Percentiles rank a stretch among this genome's conserved stretches.
phyloP scores from a whole-genome alignment of 1,284 basidiomycete genomes.

The Agaricales sp. region DNA sequence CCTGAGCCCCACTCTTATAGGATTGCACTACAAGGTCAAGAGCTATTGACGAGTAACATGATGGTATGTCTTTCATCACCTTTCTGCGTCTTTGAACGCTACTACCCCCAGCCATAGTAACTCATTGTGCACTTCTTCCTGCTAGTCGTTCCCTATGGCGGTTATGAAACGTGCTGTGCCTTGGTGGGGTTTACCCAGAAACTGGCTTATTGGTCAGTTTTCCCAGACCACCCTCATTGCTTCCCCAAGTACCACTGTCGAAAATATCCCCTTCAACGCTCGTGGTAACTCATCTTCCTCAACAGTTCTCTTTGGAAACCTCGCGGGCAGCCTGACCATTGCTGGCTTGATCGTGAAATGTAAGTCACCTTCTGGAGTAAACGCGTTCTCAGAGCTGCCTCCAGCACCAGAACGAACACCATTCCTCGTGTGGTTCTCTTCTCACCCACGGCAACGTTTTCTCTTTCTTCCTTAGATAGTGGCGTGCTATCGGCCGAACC shows the following conservation, averaged over 20 bases:
- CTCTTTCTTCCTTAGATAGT: constrained; percentile 28
- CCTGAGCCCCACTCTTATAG: too few species aligned
- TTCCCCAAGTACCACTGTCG: constrained; percentile 4
- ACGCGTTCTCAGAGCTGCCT: not conserved
- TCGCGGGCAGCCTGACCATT: constrained; percentile 66
- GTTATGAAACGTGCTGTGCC: constrained; percentile 48
- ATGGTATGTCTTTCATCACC: constrained; percentile 39
- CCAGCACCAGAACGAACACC: too few species aligned
- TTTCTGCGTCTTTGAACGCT: constrained; percentile 2
- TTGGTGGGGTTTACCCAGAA: constrained; percentile 56
- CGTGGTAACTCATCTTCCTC: constrained; percentile 2
- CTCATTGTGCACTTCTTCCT: too few species aligned
- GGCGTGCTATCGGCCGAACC: constrained; percentile 50
- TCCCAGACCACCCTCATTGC: not conserved
- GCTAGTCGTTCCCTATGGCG: constrained; percentile 60
- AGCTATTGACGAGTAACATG: constrained; percentile 68
- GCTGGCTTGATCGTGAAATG: constrained; percentile 57
- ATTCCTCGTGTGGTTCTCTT: too few species aligned
- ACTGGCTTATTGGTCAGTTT: constrained; percentile 53
- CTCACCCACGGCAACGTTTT: too few species aligned
- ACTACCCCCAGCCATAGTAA: too few species aligned
- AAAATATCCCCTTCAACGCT: too few species aligned
- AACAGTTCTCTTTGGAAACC: constrained; percentile 66
- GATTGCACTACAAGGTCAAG: constrained; percentile 63
- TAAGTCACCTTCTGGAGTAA: constrained; percentile 19